Evolutionary conservation across 2,329 filamentous ascomycete species (phyloP).

Genomic region (Aspergillus fructus): DNA sequence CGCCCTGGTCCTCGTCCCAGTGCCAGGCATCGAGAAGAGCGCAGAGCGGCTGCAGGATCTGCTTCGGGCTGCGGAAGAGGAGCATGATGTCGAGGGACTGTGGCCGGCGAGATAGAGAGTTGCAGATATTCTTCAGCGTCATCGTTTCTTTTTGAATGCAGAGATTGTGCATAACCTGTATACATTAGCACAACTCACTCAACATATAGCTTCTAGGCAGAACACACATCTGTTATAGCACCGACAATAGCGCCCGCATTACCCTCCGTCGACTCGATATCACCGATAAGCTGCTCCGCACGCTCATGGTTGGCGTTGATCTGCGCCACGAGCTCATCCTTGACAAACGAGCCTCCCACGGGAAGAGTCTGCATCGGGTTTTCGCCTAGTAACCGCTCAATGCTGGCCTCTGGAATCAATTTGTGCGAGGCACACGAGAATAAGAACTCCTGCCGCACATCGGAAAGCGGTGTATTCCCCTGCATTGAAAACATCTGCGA

Average conservation of each 20-base stretch:
- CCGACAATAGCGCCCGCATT: constrained; percentile 84
- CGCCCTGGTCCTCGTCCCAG: constrained; percentile 64
- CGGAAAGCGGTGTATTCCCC: constrained; percentile 59
- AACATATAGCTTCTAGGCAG: background rate
- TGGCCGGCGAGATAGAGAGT: constrained; percentile 55
- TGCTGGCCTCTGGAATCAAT: constrained; percentile 74
- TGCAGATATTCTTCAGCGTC: constrained; percentile 62
- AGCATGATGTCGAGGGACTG: constrained; percentile 59
- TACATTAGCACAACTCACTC: constrained; percentile 9
- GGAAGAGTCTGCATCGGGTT: constrained; percentile 78
- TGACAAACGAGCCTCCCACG: constrained; percentile 62
- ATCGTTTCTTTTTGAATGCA: constrained; percentile 62
- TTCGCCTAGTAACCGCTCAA: constrained; percentile 79
- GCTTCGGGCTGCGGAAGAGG: constrained; percentile 58
- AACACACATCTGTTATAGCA: constrained; percentile 68
- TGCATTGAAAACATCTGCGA: constrained; percentile 64
- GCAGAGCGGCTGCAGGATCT: constrained; percentile 59
- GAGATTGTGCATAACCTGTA: constrained; percentile 53
- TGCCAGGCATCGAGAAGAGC: constrained; percentile 61
- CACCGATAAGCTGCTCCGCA: constrained; percentile 72
- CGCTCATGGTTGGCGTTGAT: constrained; percentile 75
- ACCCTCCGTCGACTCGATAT: constrained; percentile 86
- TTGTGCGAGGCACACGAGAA: constrained; percentile 87
- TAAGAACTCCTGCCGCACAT: constrained; percentile 78
- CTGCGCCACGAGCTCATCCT: constrained; percentile 74